A percentile compares a stretch with the other conserved stretches of the same genome.
Evolutionary conservation across 2,329 filamentous ascomycete genomes (phyloP).

Genomic region (Fusarium sp.): DNA sequence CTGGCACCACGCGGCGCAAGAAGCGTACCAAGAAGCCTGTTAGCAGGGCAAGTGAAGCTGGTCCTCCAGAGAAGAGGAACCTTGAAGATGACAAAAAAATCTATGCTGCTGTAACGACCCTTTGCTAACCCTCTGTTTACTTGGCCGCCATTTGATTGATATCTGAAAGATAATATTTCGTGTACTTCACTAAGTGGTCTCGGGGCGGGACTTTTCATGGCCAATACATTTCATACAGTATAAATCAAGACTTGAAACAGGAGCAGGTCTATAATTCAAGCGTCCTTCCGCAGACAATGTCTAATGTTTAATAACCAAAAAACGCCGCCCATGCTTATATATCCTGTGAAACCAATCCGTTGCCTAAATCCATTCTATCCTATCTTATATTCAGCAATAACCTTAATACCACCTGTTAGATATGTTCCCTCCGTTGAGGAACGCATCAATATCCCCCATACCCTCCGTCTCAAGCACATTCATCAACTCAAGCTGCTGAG

Average conservation of each 20-base stretch:
- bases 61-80: slow-evolving; percentile 12
- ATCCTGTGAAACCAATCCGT: not conserved
- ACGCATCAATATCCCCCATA: slow-evolving; percentile 67
- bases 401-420: slow-evolving; percentile 46
- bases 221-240: not conserved
- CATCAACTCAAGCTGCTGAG: slow-evolving; percentile 86
- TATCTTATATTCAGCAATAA: not conserved
- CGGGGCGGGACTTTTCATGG: not conserved
- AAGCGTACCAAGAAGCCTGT: slow-evolving; percentile 42
- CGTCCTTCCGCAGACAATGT: slow-evolving; percentile 8
- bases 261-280: slow-evolving; percentile 17
- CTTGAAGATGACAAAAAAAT: slow-evolving; percentile 2
- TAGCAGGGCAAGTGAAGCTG: not conserved
- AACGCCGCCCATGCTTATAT: slow-evolving; percentile 25
- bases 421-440: slow-evolving; percentile 55
- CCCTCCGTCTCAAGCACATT: slow-evolving; percentile 77
- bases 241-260: slow-evolving; percentile 4
- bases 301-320: slow-evolving; percentile 24
- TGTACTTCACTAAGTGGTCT: not conserved
- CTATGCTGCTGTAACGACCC: not conserved
- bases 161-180: not conserved
- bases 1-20: slow-evolving; percentile 51
- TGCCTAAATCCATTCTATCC: slow-evolving; percentile 9
- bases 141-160: not conserved
- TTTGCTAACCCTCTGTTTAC: not conserved